phyloP scores from a whole-genome alignment of 2,329 filamentous ascomycete species.

The Colletotrichum sp. region DNA sequence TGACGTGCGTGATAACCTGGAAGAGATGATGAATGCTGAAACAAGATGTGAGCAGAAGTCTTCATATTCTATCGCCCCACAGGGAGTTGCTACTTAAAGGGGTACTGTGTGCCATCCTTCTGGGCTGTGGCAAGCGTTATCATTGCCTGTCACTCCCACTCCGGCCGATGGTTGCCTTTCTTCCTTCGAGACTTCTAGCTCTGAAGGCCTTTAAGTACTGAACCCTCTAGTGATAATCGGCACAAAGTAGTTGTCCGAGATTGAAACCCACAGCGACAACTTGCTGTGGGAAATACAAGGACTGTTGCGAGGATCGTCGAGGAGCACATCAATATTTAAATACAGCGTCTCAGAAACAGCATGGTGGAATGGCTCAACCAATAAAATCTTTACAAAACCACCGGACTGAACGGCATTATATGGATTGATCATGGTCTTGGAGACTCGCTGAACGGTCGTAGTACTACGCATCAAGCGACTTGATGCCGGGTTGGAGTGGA shows the following conservation, averaged over 20 bases:
- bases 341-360: accelerated
- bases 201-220: not conserved
- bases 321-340: not conserved
- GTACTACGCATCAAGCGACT: not conserved
- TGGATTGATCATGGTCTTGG: not conserved
- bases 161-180: too few relatives aligned
- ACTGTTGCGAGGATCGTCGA: not conserved
- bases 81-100: not conserved
- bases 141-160: not conserved
- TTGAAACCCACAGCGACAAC: not conserved
- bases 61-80: not conserved
- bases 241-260: accelerated
- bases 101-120: accelerated
- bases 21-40: not conserved
- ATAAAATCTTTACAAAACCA: too few relatives aligned
- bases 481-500: not conserved
- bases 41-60: not conserved
- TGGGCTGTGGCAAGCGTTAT: not conserved
- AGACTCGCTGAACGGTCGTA: not conserved
- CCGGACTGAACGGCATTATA: too few relatives aligned
- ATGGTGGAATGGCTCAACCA: not conserved
- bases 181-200: too few relatives aligned
- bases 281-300: not conserved
- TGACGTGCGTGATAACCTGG: not conserved
- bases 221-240: not conserved